These are phyloP conservation scores for Pichia sp. DNA, from an alignment of 1,139 yeast species.

Conservation along the genomic window DNA sequence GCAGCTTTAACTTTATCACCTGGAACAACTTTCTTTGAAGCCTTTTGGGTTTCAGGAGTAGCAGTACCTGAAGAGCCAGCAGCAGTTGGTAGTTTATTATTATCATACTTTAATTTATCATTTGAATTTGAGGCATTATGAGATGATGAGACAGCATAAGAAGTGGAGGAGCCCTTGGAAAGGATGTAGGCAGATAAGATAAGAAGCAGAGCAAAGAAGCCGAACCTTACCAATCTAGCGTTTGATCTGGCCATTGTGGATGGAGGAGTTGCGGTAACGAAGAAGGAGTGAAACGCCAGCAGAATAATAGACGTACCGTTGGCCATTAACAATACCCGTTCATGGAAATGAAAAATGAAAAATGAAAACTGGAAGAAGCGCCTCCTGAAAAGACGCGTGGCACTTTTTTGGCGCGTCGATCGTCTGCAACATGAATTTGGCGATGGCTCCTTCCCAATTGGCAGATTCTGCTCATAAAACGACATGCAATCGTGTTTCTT, in stretches of 20 bases:
- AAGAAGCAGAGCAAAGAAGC: slow-evolving; percentile 51
- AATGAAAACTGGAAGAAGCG: no score
- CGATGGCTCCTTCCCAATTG: no score
- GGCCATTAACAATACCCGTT: no score
- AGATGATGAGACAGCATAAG: slow-evolving; percentile 22
- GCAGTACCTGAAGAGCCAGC: background rate
- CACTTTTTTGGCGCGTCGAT: background rate
- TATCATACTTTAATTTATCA: background rate
- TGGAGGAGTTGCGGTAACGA: background rate
- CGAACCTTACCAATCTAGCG: slow-evolving; percentile 57
- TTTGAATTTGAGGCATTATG: slow-evolving; percentile 6
- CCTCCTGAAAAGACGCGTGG: background rate
- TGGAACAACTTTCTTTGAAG: slow-evolving; percentile 11
- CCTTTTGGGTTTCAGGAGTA: background rate
- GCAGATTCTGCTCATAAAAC: no score
- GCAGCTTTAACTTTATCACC: slow-evolving; percentile 50
- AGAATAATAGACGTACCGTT: background rate
- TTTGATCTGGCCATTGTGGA: slow-evolving; percentile 45
- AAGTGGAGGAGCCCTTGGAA: slow-evolving; percentile 50
- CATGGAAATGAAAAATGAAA: no score
- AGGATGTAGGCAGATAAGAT: slow-evolving; percentile 54
- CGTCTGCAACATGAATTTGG: background rate
- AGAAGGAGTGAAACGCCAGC: background rate
- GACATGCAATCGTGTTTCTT: no score
- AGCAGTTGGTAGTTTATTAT: background rate